Base-by-base conservation (phyloP, 768 basidiomycete genomes). In the Tulasnella sp. region DNA sequence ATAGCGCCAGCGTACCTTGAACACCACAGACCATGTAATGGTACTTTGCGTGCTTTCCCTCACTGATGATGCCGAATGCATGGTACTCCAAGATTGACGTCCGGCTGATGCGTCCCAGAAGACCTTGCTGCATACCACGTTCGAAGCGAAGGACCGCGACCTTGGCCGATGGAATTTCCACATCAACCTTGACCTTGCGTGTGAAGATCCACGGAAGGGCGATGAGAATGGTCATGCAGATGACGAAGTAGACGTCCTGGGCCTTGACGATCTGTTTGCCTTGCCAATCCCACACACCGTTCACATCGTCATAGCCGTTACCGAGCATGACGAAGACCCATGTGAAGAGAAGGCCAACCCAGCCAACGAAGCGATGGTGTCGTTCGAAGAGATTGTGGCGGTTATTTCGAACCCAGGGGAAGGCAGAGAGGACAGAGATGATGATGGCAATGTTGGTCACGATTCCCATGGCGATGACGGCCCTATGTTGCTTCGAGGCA, bases 321-420 rank as follows among this genome's bases (percentile, higher is more conserved):
- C 87, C 86, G 31, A 91, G 83, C 76, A 92, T 87, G 39, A 91
- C 89, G 83, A 90, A 91, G 5, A 86, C 82, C 91, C 92, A 90
- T 69, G 87, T 86, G 49, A 76, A 58, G 12, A 39, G 22, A n/a
- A 77, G 71, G 25, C 77, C 77, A 38, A 25, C 78, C 91, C 92
- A 93, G 54, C 92, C 92, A 75, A 91, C 85, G 83, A 93, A 93
- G 12, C 92, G 88, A 81, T 93, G 92, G 78, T 91, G 89, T 72
- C 91, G 88, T 82, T 93, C 92, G 79, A 93, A 93, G 25, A 92
- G 87, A 80, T 93, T 93, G 85, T 93, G 92, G 79, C 92, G 90
- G 14, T 88, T 89, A 79, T 93, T 93, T 78, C 92, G 86, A 67
- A 93, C 87, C 91, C 91, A 92, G 37, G 92, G 92, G 81, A 93